These are phyloP conservation scores for Dillenia suffruticosa DNA, from an alignment of 164 flowering plant genomes.

Conservation along the genomic window DNA sequence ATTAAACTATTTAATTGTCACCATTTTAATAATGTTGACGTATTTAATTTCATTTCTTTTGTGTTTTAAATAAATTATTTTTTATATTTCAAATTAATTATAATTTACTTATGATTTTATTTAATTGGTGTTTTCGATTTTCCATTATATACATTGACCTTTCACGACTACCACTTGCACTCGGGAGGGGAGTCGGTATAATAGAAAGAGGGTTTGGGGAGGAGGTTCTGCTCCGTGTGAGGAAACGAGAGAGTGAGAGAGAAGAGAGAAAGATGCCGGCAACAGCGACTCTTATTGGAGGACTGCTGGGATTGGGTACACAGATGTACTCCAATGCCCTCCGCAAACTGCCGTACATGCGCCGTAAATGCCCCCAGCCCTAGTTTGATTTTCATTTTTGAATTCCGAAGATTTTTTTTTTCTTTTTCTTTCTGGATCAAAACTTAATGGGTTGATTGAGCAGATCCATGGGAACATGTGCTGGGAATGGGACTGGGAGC, in stretches of 20 bases:
- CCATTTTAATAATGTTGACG: too few species aligned
- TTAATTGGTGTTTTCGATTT: too few species aligned
- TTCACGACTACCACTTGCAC: too few species aligned
- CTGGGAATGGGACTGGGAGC: slow-evolving; percentile 89
- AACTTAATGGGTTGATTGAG: neutral
- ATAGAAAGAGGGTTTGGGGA: too few species aligned
- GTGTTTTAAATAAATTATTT: too few species aligned
- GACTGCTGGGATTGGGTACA: slow-evolving; percentile 77
- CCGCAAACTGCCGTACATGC: slow-evolving; percentile 93
- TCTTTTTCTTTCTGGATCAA: neutral
- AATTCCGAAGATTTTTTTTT: neutral
- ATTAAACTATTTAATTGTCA: too few species aligned
- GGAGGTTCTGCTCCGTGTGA: neutral
- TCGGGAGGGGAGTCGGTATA: too few species aligned
- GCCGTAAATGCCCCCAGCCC: slow-evolving; percentile 43
- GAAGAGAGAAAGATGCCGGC: slow-evolving; percentile 37
- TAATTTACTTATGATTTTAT: too few species aligned
- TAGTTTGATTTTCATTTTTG: too few species aligned
- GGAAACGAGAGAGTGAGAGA: slow-evolving; percentile 6
- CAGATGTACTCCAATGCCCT: slow-evolving; percentile 97
- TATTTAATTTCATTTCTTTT: too few species aligned
- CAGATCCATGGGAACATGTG: slow-evolving; percentile 99
- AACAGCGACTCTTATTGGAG: slow-evolving; percentile 75
- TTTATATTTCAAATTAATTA: too few species aligned
- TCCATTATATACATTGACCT: too few species aligned